Conservation (phyloP, 345 rosid species). For the Erodium maritimum region DNA sequence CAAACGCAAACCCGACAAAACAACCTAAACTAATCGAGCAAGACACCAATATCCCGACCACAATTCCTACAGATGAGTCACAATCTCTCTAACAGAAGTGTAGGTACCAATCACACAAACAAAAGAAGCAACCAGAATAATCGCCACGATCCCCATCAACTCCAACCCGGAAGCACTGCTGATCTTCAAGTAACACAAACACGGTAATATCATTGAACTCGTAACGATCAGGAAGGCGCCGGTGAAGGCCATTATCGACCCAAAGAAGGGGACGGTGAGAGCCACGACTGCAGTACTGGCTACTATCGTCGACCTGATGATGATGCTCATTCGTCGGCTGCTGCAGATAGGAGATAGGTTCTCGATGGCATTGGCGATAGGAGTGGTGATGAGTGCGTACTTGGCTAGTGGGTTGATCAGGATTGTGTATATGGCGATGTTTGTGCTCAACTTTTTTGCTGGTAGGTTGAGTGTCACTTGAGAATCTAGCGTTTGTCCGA, state of each 20-base stretch:
- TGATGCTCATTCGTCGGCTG: slow-evolving; percentile 25
- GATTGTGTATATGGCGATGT: slow-evolving; percentile 46
- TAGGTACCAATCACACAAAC: slow-evolving; percentile 37
- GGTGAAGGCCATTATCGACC: slow-evolving; percentile 51
- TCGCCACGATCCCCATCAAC: slow-evolving; percentile 21
- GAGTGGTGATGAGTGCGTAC: slow-evolving; percentile 39
- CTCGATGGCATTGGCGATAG: slow-evolving; percentile 43
- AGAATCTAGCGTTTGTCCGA: slow-evolving; percentile 39
- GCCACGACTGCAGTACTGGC: slow-evolving; percentile 48
- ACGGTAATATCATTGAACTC: slow-evolving; percentile 41
- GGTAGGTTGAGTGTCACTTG: slow-evolving; percentile 68
- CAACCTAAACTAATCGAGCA: no score
- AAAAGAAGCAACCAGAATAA: slow-evolving; percentile 27
- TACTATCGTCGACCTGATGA: slow-evolving; percentile 32
- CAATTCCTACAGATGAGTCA: slow-evolving; percentile 27
- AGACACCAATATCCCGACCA: no score
- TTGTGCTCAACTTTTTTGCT: slow-evolving; percentile 23
- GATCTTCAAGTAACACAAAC: slow-evolving; percentile 51
- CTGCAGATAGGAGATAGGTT: slow-evolving; percentile 18
- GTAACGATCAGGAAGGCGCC: slow-evolving; percentile 47
- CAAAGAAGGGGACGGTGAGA: slow-evolving; percentile 45
- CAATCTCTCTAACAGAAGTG: slow-evolving; percentile 36
- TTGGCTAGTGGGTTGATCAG: slow-evolving; percentile 52
- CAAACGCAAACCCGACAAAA: no score
- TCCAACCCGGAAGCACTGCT: slow-evolving; percentile 26